Conservation (phyloP, 2,329 filamentous ascomycete species). For the Penicillium vulpinum region DNA sequence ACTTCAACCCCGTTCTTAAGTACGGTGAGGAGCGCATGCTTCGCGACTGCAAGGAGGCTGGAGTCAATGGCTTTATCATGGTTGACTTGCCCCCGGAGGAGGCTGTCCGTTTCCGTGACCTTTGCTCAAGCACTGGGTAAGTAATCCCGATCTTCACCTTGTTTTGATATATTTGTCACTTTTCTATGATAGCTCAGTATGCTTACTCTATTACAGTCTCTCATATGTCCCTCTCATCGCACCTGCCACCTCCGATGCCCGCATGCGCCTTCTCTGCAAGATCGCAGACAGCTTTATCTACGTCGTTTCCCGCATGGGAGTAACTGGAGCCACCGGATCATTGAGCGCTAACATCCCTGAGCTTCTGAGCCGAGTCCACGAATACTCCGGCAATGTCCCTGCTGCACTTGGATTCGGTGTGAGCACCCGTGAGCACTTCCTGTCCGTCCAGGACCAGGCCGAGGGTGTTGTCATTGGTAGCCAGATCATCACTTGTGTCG, state of each 20-base stretch:
- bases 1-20: slow-evolving; percentile 93
- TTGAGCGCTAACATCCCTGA: slow-evolving; percentile 80
- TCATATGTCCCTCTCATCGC: slow-evolving; percentile 98
- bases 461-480: slow-evolving; percentile 97
- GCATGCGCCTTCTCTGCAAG: slow-evolving; percentile 94
- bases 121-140: slow-evolving; percentile 37
- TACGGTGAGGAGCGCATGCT: slow-evolving; percentile 92
- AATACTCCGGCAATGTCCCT: slow-evolving; percentile 86
- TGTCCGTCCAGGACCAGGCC: slow-evolving; percentile 77
- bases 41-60: slow-evolving; percentile 76
- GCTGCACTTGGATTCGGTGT: slow-evolving; percentile 95
- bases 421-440: slow-evolving; percentile 90
- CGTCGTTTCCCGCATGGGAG: slow-evolving; percentile 94
- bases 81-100: slow-evolving; percentile 96
- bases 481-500: slow-evolving; percentile 83
- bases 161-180: not conserved
- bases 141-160: slow-evolving; percentile 4
- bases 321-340: slow-evolving; percentile 84
- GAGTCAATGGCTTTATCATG: slow-evolving; percentile 94
- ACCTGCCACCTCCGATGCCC: slow-evolving; percentile 83
- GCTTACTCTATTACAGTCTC: slow-evolving; percentile 53
- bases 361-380: slow-evolving; percentile 81
- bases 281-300: slow-evolving; percentile 99
- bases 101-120: slow-evolving; percentile 68
- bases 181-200: not conserved